A percentile compares a stretch with the other conserved stretches of the same genome.
Evolutionary conservation across 768 basidiomycete genomes (phyloP).

Genomic region (Phaffia tasmanica): DNA sequence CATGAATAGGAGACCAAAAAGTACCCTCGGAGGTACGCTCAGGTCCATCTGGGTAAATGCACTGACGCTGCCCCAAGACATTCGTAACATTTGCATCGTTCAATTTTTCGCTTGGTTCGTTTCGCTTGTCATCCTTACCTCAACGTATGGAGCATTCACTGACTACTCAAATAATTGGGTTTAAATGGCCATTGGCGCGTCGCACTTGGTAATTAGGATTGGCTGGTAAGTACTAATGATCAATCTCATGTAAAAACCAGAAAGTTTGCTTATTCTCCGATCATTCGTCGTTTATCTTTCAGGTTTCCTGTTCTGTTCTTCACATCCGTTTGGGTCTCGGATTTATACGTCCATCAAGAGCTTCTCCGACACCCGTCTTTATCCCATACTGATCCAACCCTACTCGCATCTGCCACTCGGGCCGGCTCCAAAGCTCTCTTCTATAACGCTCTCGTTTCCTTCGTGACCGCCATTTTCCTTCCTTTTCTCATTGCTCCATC

Average conservation of each 20-base stretch:
- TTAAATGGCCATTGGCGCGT: not conserved
- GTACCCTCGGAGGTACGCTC: constrained; percentile 41
- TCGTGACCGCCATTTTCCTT: constrained; percentile 56
- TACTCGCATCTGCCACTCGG: constrained; percentile 62
- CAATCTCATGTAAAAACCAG: too few relatives aligned
- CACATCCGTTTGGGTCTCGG: constrained; percentile 74
- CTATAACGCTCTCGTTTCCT: constrained; percentile 57
- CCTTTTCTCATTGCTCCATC: constrained; percentile 48
- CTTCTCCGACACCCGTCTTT: constrained; percentile 9
- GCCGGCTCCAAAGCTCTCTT: constrained; percentile 76
- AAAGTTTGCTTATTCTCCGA: too few relatives aligned
- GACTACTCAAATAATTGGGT: not conserved
- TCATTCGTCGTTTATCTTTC: too few relatives aligned
- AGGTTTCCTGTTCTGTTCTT: constrained; percentile 94
- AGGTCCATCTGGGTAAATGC: constrained; percentile 62
- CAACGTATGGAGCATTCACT: not conserved
- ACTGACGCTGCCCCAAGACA: constrained; percentile 56
- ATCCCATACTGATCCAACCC: constrained; percentile 33
- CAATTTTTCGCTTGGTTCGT: constrained; percentile 59
- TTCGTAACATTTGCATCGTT: constrained; percentile 61
- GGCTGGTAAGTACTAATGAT: constrained; percentile 1
- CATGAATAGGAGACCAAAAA: constrained; percentile 15
- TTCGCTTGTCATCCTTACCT: not conserved
- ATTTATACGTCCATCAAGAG: constrained; percentile 54
- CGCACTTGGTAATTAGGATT: constrained; percentile 1